Evolutionary conservation across 2,329 filamentous ascomycete genomes (phyloP).

Genomic region (Fusarium sp.): DNA sequence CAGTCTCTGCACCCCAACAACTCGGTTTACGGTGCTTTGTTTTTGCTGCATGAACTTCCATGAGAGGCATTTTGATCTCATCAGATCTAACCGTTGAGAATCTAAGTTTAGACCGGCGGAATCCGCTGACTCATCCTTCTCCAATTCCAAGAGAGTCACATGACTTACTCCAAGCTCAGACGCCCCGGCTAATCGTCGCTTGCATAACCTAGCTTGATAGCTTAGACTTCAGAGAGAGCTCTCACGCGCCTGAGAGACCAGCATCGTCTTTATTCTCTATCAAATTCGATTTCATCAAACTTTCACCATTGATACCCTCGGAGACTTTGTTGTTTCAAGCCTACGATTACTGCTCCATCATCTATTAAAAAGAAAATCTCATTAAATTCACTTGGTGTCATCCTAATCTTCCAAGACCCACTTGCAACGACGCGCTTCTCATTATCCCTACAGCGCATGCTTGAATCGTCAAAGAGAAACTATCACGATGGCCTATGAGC

Average conservation of each 20-base stretch:
- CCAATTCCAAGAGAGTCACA: conserved; percentile 1
- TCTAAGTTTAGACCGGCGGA: conserved; percentile 5
- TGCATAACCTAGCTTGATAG: conserved; percentile 16
- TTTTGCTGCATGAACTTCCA: conserved; percentile 1
- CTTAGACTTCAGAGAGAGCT: conserved; percentile 28
- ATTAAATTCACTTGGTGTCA: background rate
- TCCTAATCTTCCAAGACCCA: conserved; percentile 22
- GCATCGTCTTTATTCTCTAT: conserved; percentile 25
- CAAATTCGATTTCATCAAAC: background rate
- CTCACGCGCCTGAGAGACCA: conserved; percentile 31
- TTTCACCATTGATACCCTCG: background rate
- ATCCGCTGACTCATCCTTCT: conserved; percentile 25
- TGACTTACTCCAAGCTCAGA: conserved; percentile 11
- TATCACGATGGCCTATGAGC: conserved; percentile 64
- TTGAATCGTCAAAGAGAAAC: conserved; percentile 34
- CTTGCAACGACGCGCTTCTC: conserved; percentile 36
- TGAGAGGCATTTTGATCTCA: conserved; percentile 22
- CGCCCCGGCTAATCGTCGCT: conserved; percentile 38
- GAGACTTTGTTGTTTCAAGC: background rate
- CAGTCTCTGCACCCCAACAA: conserved; percentile 40
- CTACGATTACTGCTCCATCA: background rate
- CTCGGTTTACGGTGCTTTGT: conserved; percentile 9
- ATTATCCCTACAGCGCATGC: conserved; percentile 40
- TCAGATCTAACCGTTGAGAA: conserved; percentile 40
- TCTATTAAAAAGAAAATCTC: background rate